These are phyloP conservation scores for Rhizophagus prolifer DNA, from an alignment of 192 early-diverging fungal species.

Conservation along the genomic window DNA sequence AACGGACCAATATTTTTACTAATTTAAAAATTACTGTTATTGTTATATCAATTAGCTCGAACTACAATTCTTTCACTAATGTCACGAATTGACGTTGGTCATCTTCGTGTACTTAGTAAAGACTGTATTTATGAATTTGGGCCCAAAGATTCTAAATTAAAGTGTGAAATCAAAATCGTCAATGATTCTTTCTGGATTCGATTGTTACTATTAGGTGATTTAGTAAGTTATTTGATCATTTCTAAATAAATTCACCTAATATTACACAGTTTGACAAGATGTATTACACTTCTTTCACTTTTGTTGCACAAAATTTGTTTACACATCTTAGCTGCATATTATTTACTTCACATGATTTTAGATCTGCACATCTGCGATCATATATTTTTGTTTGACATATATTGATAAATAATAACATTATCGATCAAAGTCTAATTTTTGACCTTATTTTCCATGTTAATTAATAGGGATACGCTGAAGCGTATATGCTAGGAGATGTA, in stretches of 20 bases:
- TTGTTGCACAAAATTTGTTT: neutral
- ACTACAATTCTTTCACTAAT: slow-evolving; percentile 36
- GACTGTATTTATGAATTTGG: slow-evolving; percentile 46
- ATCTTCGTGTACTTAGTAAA: slow-evolving; percentile 42
- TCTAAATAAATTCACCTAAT: too few relatives aligned
- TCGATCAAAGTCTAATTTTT: too few relatives aligned
- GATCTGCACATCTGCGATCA: neutral
- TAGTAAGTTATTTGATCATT: slow-evolving; percentile 38
- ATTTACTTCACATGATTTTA: neutral
- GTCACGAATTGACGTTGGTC: slow-evolving; percentile 35
- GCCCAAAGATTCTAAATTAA: slow-evolving; percentile 31
- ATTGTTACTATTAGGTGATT: slow-evolving; percentile 46
- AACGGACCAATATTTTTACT: neutral
- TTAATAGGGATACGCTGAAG: slow-evolving; percentile 65
- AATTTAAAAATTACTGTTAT: neutral
- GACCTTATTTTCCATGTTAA: neutral
- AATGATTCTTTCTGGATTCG: slow-evolving; percentile 65
- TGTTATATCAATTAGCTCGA: slow-evolving; percentile 14
- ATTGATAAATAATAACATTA: neutral
- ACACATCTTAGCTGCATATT: neutral
- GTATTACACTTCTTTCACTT: neutral
- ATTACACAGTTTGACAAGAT: neutral
- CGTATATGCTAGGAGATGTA: slow-evolving; percentile 69
- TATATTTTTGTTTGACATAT: too few relatives aligned
- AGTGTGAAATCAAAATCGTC: slow-evolving; percentile 48